phyloP scores from a whole-genome alignment of 768 basidiomycete genomes.

The Lactarius tabidus region DNA sequence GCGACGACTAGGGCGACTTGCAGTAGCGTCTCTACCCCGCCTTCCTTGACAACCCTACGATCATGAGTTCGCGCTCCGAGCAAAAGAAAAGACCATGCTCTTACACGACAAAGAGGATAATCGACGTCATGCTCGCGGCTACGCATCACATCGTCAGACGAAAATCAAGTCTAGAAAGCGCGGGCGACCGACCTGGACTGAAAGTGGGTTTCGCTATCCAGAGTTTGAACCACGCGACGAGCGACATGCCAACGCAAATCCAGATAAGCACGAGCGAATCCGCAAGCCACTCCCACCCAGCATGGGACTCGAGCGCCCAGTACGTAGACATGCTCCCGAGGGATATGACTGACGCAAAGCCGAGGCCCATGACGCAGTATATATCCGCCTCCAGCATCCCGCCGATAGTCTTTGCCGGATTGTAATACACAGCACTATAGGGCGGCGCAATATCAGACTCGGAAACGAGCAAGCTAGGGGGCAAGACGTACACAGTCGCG shows the following conservation, averaged over 20 bases:
- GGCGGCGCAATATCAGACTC: neutral
- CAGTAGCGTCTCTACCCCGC: constrained; percentile 68
- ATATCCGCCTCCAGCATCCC: constrained; percentile 90
- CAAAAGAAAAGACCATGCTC: constrained; percentile 17
- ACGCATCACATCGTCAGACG: constrained; percentile 8
- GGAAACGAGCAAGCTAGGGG: neutral
- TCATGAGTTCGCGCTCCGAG: neutral
- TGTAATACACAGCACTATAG: constrained; percentile 75
- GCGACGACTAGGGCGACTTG: constrained; percentile 74
- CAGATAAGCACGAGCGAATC: constrained; percentile 72
- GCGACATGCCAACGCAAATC: constrained; percentile 79
- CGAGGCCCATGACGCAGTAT: constrained; percentile 66
- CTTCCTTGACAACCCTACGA: constrained; percentile 79
- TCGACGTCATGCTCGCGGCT: constrained; percentile 84
- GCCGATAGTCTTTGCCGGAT: constrained; percentile 90
- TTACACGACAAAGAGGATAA: constrained; percentile 81
- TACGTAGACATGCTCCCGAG: constrained; percentile 73
- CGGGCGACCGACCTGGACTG: constrained; percentile 62
- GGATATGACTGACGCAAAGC: constrained; percentile 70
- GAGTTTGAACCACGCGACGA: constrained; percentile 86
- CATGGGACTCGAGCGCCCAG: constrained; percentile 68
- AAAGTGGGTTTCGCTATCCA: constrained; percentile 89
- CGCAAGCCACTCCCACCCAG: constrained; percentile 70
- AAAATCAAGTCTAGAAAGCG: neutral
- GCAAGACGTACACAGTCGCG: constrained; percentile 71